Percentiles rank a stretch among this genome's conserved stretches.
phyloP scores from a whole-genome alignment of 192 early-diverging fungal genomes.

The Coemansia sp. region DNA sequence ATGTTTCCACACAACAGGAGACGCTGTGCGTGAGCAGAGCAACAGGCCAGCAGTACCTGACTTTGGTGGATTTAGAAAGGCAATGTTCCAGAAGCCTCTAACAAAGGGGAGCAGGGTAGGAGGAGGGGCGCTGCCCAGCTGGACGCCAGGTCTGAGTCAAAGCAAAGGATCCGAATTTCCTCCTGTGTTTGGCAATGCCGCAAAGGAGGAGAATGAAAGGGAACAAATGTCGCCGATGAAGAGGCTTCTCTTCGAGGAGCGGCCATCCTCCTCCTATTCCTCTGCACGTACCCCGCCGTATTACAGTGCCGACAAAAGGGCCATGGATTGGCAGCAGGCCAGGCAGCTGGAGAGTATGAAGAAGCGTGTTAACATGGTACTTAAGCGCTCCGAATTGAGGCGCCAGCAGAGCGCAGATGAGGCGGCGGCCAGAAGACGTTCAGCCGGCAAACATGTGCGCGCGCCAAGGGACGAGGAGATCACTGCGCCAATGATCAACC shows the following conservation, averaged over 20 bases:
- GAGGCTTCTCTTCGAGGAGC: too few species aligned
- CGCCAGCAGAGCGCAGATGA: not conserved
- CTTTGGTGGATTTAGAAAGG: not conserved
- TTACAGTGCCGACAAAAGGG: too few species aligned
- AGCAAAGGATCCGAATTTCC: too few species aligned
- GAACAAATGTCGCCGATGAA: too few species aligned
- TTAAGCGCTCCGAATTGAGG: slow-evolving; percentile 10
- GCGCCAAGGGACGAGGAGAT: slow-evolving; percentile 43
- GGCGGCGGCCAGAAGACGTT: not conserved
- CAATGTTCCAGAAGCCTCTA: not conserved
- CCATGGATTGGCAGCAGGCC: not conserved
- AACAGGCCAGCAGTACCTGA: not conserved
- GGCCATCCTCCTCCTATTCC: too few species aligned
- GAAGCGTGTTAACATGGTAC: not conserved
- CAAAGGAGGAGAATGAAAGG: too few species aligned
- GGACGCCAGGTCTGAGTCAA: too few species aligned
- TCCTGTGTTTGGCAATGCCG: too few species aligned
- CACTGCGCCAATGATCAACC: slow-evolving; percentile 19
- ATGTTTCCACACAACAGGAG: not conserved
- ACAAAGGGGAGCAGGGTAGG: too few species aligned
- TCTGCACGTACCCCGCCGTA: too few species aligned
- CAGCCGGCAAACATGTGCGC: slow-evolving; percentile 2
- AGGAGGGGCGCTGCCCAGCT: too few species aligned
- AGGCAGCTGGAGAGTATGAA: slow-evolving; percentile 5
- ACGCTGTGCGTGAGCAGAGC: not conserved